Conservation (phyloP, 768 basidiomycete genomes). For the Boletus patriciae region DNA sequence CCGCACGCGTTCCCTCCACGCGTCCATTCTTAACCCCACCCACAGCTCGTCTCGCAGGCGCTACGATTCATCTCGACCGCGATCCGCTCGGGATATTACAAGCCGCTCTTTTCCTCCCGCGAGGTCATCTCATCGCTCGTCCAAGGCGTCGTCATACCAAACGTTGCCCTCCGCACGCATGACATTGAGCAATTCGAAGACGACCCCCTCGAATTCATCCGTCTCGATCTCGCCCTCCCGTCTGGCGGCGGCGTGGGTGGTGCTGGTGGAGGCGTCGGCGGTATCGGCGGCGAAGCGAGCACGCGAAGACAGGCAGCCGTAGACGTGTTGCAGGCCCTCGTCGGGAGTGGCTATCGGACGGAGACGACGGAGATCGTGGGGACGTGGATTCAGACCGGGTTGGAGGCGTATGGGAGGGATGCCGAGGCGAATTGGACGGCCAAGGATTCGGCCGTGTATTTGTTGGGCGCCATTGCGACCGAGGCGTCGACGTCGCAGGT, state of each 20-base stretch:
- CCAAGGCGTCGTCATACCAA: constrained; percentile 92
- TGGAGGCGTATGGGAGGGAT: constrained; percentile 67
- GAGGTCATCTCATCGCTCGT: constrained; percentile 81
- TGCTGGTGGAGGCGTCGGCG: constrained; percentile 37
- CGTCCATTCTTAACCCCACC: background rate
- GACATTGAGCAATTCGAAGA: constrained; percentile 97
- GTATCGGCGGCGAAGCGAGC: constrained; percentile 60
- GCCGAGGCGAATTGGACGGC: constrained; percentile 73
- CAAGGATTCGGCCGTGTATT: constrained; percentile 91
- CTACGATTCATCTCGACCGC: constrained; percentile 90
- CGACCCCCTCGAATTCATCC: constrained; percentile 93
- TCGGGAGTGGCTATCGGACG: constrained; percentile 73
- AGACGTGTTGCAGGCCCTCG: constrained; percentile 91
- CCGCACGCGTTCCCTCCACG: background rate
- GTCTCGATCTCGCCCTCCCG: constrained; percentile 73
- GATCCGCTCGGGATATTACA: constrained; percentile 85
- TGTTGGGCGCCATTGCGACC: constrained; percentile 91
- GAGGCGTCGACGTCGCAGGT: constrained; percentile 85
- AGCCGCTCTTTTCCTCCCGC: constrained; percentile 73
- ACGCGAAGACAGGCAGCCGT: constrained; percentile 92
- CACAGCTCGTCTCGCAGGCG: constrained; percentile 84
- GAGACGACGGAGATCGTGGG: constrained; percentile 88
- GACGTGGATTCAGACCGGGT: constrained; percentile 75
- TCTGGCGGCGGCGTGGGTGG: constrained; percentile 43
- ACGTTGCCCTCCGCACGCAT: constrained; percentile 81